phyloP scores from a whole-genome alignment of 495 filamentous ascomycete genomes.

The Parmelia sp. region DNA sequence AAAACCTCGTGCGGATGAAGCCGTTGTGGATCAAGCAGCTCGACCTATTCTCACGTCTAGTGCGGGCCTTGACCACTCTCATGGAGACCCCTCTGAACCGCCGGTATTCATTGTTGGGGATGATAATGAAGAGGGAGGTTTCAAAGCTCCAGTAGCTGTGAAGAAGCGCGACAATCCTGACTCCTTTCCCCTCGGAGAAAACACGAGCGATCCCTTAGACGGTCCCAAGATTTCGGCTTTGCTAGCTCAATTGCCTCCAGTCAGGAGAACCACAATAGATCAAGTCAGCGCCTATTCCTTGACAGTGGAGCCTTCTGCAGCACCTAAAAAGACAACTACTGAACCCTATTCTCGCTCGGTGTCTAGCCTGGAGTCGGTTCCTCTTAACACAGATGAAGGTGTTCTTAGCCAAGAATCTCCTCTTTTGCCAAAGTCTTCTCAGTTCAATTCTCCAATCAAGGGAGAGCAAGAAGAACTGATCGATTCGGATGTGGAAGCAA shows the following conservation, averaged over 20 bases:
- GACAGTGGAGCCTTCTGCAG: background rate
- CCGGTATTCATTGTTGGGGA: slow-evolving; percentile 10
- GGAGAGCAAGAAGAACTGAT: background rate
- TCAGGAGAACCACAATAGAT: background rate
- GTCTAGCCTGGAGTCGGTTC: slow-evolving; percentile 14
- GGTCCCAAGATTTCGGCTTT: slow-evolving; percentile 3
- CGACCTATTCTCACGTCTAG: background rate
- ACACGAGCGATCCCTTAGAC: background rate
- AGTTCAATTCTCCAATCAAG: background rate
- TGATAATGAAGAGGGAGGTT: background rate
- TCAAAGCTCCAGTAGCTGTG: background rate
- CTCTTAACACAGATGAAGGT: slow-evolving; percentile 1
- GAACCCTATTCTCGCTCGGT: slow-evolving; percentile 5
- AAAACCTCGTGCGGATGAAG: background rate
- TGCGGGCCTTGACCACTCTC: background rate
- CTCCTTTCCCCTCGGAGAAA: background rate
- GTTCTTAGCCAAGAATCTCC: slow-evolving; percentile 4
- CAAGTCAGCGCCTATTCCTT: background rate
- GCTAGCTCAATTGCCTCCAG: slow-evolving; percentile 3
- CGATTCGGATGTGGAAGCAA: background rate
- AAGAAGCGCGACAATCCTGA: background rate
- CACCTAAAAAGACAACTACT: background rate
- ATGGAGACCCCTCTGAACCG: background rate
- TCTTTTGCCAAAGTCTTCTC: slow-evolving; percentile 12
- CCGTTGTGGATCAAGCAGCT: background rate